Conservation (phyloP, 2,329 filamentous ascomycete genomes). For the Scedosporium apiospermum region DNA sequence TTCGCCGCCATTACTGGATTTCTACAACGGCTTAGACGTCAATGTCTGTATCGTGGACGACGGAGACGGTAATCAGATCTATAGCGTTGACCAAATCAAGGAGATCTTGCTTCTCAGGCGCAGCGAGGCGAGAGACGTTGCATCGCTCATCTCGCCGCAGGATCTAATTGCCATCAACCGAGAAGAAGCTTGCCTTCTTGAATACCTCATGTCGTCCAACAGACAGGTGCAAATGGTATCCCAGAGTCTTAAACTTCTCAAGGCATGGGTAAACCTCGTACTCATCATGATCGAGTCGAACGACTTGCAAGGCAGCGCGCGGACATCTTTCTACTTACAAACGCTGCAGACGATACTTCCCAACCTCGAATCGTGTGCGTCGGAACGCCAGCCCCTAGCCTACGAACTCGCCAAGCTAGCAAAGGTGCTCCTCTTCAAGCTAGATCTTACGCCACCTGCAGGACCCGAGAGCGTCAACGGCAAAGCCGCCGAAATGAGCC, state of each 20-base stretch:
- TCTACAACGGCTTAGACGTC: slow-evolving; percentile 59
- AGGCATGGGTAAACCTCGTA: slow-evolving; percentile 76
- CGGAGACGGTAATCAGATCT: slow-evolving; percentile 46
- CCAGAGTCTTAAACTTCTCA: slow-evolving; percentile 58
- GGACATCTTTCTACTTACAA: slow-evolving; percentile 73
- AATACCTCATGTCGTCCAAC: slow-evolving; percentile 55
- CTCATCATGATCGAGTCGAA: slow-evolving; percentile 76
- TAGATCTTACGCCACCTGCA: slow-evolving; percentile 43
- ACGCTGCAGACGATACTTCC: slow-evolving; percentile 80
- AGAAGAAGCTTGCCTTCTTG: slow-evolving; percentile 51
- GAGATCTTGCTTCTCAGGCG: slow-evolving; percentile 65
- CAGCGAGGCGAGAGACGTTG: slow-evolving; percentile 46
- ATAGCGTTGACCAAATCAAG: slow-evolving; percentile 60
- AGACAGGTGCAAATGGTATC: slow-evolving; percentile 47
- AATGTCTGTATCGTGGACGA: slow-evolving; percentile 50
- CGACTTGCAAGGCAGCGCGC: slow-evolving; percentile 63
- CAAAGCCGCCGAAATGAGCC: slow-evolving; percentile 42
- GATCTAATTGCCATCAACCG: slow-evolving; percentile 40
- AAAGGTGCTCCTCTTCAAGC: slow-evolving; percentile 59
- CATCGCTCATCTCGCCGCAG: slow-evolving; percentile 37
- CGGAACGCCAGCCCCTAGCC: slow-evolving; percentile 59
- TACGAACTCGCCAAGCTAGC: slow-evolving; percentile 70
- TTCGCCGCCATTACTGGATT: slow-evolving; percentile 43
- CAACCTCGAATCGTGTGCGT: slow-evolving; percentile 70
- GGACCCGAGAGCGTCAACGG: slow-evolving; percentile 26